These are phyloP conservation scores for Santalum album DNA, from an alignment of 164 flowering plant genomes.

Conservation along the genomic window DNA sequence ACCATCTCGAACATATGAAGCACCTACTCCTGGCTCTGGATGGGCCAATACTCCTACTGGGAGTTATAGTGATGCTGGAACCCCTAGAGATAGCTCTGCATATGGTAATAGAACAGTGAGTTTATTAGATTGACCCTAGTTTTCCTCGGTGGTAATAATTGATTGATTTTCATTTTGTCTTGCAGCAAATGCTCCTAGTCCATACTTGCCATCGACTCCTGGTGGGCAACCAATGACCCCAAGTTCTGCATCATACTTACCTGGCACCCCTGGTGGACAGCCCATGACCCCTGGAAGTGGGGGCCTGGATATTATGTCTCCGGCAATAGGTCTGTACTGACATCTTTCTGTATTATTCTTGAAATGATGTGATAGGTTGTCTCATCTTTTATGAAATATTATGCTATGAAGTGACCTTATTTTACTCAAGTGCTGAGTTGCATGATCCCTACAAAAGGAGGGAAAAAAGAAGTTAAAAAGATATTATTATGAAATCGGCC, in stretches of 20 bases:
- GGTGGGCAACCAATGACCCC: slow-evolving; percentile 99
- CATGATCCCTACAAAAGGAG: no score
- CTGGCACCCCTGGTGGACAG: slow-evolving; percentile 99
- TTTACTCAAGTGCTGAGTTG: no score
- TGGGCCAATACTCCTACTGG: slow-evolving; percentile 89
- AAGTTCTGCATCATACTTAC: slow-evolving; percentile 70
- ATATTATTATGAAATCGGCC: no score
- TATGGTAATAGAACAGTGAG: slow-evolving; percentile 46
- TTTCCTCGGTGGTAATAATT: neutral
- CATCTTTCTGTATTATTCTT: no score
- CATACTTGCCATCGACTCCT: slow-evolving; percentile 94
- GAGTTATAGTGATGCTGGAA: slow-evolving; percentile 85
- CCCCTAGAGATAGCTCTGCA: slow-evolving; percentile 80
- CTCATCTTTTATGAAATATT: no score
- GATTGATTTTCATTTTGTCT: neutral
- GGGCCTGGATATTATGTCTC: slow-evolving; percentile 94
- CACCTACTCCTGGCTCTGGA: slow-evolving; percentile 98
- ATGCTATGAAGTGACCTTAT: no score
- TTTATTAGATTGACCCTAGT: neutral
- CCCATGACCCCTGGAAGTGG: slow-evolving; percentile 99
- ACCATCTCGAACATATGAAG: slow-evolving; percentile 80
- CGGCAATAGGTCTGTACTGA: slow-evolving; percentile 50
- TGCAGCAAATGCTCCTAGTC: slow-evolving; percentile 96
- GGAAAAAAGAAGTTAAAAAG: no score
- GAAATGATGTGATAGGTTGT: no score